Base-by-base conservation (phyloP, 2,329 filamentous ascomycete species). In the Xylariaceae sp. region DNA sequence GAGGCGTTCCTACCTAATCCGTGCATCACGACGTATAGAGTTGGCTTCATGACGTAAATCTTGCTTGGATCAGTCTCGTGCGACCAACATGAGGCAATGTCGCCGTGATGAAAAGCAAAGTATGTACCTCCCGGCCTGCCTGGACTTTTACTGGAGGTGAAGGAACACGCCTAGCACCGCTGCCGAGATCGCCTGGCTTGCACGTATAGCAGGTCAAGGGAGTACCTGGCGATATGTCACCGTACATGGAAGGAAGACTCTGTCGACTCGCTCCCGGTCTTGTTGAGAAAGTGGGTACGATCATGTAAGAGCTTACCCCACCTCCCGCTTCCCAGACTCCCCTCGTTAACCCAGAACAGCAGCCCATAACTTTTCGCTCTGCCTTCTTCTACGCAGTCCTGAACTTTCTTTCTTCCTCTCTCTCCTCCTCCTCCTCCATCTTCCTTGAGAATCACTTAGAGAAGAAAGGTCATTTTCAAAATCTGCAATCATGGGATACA, bases 401-500 rank as follows among this genome's bases (percentile, higher is more conserved):
- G 13, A 45, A 18, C 47, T 53, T 49, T 64, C n/a, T 39, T 56
- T 49, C 47, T 65, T 58, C 62, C 64, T 61, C 53, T 60, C 53
- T 53, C 48, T 52, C 51, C 57, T 48, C 60, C 62, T 62, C 49
- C 59, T 57, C 56, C 60, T 57, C 60, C 59, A 58, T 39, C 61
- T 62, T 55, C 52, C 59, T 61, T 60, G 60, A 62, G 54, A 30
- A 30, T 30, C 23, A 30, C 23, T 30, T 30, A 30, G 23, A 30
- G 23, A 30, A 68, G 56, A 56, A 45, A 54, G 44, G 9, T 23
- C 44, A 35, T 53, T 47, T 35, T 11, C 54, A 18, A 56, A 30
- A 66, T 72, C 66, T 74, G 78, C 74, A 77, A 86, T 74, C 77
- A 97, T 97, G 93, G 87, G 87, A 77, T 97, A 89, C 85, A 83